Base-by-base conservation (phyloP, 345 rosid species). In the Aegle marmelos region DNA sequence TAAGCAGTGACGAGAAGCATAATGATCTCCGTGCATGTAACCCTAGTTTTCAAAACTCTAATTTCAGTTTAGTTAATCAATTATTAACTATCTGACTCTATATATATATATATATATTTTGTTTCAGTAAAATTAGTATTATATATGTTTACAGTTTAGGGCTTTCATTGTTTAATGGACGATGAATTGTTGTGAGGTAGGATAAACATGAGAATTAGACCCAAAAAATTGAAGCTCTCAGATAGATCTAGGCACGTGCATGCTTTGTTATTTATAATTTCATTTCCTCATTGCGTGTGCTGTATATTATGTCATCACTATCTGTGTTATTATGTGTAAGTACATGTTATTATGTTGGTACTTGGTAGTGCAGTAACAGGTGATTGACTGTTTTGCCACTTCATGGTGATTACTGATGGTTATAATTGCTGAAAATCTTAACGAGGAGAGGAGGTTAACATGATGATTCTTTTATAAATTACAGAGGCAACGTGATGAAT, bases 211-310 rank as follows among this genome's bases (percentile, higher is more conserved):
- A 91, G 89, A 90, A 61, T 65, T 81, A 92, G 67, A 54, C 88
- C 4, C 94, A 87, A 93, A 85, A 90, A 94, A 86, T 97, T 2
- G 98, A 94, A 75, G 83, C 78, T 84, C 98, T 97, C 28, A 88
- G 94, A 78, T 97, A 89, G 88, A 91, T 97, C 70, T 98, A 97
- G 92, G 99, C 71, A 76, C 39, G 88, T 76, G 13, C 13, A 37
- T 37, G 10, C 9, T 30, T 39, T 65, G 22, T 22, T 61, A 25
- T 74, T 41, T 37, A 37, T 37, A 37, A 7, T 37, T 37, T 37
- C 10, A 37, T 10, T 37, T 9, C 10, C 41, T 8, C 10, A 59
- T 10, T 59, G 10, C 59, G 1, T 14, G 54, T 37, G 14, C 6
- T 58, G 24, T 72, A 37, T 9, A 37, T 37, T 37, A 21, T 27